Percentiles rank a stretch among this genome's conserved stretches.
phyloP scores from a whole-genome alignment of 768 basidiomycete species.

The Phaeotremella skinneri region DNA sequence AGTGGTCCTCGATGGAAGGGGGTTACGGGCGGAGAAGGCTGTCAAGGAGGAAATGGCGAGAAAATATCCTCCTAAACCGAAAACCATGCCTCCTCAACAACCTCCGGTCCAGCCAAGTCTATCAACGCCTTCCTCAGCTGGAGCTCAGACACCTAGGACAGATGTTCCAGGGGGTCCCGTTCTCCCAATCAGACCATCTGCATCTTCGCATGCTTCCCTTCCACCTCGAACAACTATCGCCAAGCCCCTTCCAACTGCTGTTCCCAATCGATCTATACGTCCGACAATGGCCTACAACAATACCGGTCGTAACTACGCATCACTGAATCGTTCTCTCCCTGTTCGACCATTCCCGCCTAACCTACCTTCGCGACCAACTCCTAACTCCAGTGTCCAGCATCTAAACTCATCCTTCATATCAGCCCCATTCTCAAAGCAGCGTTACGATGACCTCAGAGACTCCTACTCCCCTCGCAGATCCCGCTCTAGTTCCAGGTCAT shows the following conservation, averaged over 20 bases:
- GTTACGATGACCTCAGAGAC: constrained; percentile 13
- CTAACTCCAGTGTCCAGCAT: constrained; percentile 10
- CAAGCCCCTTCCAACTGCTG: background rate
- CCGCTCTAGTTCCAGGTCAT: constrained; percentile 15
- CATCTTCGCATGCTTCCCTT: constrained; percentile 1
- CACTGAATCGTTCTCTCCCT: constrained; percentile 9
- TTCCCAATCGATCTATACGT: background rate
- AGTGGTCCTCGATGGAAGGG: constrained; percentile 78
- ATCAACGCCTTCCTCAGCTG: constrained; percentile 18
- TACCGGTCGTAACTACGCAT: background rate
- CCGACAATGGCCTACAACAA: background rate
- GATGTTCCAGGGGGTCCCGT: background rate
- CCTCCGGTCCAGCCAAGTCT: constrained; percentile 8
- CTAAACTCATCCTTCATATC: constrained; percentile 36
- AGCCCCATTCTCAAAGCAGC: constrained; percentile 28
- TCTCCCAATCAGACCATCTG: background rate
- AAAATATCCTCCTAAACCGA: constrained; percentile 54
- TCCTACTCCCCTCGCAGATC: constrained; percentile 22
- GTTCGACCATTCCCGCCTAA: constrained; percentile 12
- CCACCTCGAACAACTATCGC: constrained; percentile 2
- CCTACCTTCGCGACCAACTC: constrained; percentile 21
- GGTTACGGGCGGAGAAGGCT: constrained; percentile 63
- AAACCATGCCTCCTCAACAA: constrained; percentile 13
- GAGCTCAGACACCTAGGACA: constrained; percentile 19
- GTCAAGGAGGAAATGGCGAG: constrained; percentile 60